Conservation (phyloP, 495 filamentous ascomycete species). For the Penicillium tannophilum region DNA sequence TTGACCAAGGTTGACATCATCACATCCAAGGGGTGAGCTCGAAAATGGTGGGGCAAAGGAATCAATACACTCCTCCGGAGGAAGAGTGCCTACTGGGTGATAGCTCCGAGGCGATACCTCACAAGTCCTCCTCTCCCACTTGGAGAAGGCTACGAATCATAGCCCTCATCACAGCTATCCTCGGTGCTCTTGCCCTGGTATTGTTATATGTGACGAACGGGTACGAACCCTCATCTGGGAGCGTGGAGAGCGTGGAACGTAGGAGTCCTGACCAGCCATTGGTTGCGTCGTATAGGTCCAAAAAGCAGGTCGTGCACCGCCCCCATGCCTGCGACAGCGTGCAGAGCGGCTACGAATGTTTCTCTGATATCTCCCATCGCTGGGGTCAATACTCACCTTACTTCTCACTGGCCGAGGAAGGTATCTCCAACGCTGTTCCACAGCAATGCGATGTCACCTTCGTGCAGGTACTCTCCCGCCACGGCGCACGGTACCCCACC, state of each 20-base stretch:
- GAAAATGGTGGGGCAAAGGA: conserved; percentile 9
- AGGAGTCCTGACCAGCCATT: conserved; percentile 13
- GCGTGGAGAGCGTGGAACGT: neutral
- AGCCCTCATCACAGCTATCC: conserved; percentile 5
- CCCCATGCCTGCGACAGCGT: conserved; percentile 56
- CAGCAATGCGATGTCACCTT: conserved; percentile 70
- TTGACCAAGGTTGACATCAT: conserved; percentile 4
- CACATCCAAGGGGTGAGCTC: neutral
- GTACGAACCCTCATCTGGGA: conserved; percentile 16
- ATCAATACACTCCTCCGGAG: conserved; percentile 1
- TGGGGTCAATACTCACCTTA: conserved; percentile 91
- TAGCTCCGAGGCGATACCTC: neutral
- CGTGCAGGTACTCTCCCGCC: conserved; percentile 75
- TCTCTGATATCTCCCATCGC: conserved; percentile 59
- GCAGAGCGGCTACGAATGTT: conserved; percentile 64
- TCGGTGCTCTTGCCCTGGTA: neutral
- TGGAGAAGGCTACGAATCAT: neutral
- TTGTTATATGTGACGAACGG: conserved; percentile 10
- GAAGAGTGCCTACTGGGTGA: conserved; percentile 16
- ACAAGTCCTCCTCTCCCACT: neutral
- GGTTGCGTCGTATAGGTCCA: conserved; percentile 10
- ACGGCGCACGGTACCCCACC: conserved; percentile 84
- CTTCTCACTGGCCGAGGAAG: conserved; percentile 60
- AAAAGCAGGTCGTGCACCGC: neutral
- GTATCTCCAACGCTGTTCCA: conserved; percentile 59